A percentile compares a stretch with the other conserved stretches of the same genome.
Evolutionary conservation across 202 grass and related monocot genomes (phyloP).

Genomic region (Miscanthus sacchariflorus): DNA sequence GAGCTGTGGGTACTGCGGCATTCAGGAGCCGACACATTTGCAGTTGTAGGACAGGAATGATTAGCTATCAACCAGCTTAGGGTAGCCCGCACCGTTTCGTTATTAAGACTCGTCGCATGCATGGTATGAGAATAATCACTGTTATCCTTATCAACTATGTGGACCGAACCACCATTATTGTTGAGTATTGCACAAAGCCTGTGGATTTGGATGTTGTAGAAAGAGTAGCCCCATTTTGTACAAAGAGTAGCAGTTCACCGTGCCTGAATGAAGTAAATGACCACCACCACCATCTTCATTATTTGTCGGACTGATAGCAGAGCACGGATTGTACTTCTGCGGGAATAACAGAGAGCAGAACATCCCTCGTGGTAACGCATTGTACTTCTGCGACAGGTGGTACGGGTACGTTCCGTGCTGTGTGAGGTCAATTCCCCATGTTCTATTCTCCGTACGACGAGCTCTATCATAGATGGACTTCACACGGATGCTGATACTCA

Average conservation of each 20-base stretch:
- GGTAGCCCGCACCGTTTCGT: too few relatives aligned
- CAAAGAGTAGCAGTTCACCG: too few relatives aligned
- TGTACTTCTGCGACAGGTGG: neutral
- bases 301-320: neutral
- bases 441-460: neutral
- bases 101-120: too few relatives aligned
- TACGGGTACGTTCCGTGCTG: neutral
- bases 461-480: too few relatives aligned
- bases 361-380: too few relatives aligned
- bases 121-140: too few relatives aligned
- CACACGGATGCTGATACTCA: too few relatives aligned
- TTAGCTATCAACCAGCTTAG: slow-evolving; percentile 8
- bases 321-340: too few relatives aligned
- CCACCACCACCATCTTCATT: neutral
- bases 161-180: neutral
- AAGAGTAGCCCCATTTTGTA: too few relatives aligned
- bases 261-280: neutral
- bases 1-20: slow-evolving; percentile 28
- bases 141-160: neutral
- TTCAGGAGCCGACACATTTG: neutral
- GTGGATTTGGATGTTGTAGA: neutral
- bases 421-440: neutral
- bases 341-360: too few relatives aligned
- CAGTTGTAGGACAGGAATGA: neutral
- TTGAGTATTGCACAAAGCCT: fast-evolving